Evolutionary conservation across 176 grass and related monocot species (phyloP), one percentile per base, ranked within the genome.

Genomic region (Metroxylon sagu): DNA sequence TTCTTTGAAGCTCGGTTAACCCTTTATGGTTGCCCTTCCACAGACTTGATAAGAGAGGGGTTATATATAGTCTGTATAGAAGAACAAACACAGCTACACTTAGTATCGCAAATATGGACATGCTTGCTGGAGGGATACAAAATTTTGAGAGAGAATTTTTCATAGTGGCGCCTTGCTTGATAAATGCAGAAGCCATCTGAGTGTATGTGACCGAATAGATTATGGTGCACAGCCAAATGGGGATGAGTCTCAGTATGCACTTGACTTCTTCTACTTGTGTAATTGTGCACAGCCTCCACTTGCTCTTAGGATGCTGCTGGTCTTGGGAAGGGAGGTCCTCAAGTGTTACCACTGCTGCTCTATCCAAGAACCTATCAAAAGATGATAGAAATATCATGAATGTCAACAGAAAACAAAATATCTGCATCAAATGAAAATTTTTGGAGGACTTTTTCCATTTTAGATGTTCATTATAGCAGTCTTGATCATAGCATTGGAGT

Each of bases 151-250:
- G 19, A 18, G 18, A 6, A 4, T 10, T 68, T 18, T 25, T 14
- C 65, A 68, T 68, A 1, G 52, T 52, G 4, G 65, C 29, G 53
- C 65, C 65, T 43, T 68, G 65, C 1, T 29, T 27, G 18, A 68
- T 52, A 29, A 68, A 68, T 28, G 43, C 52, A 52, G 65, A 68
- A 2, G 52, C 65, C 65, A 56, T 68, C 65, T 68, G 65, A 17
- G 65, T 56, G 52, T 55, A 68, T 28, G 55, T 52, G 4, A 68
- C 65, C 5, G 65, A 68, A 29, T 68, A 68, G 65, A 43, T 18
- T n/a, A 68, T 68, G 52, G 65, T 68, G 52, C 49, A 53, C 5
- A 68, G 52, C 65, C 65, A 68, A 14, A 68, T 68, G 52, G 65
- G 65, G 28, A 68, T 51, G 52, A 68, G 28, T 18, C 65, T 52